Evolutionary conservation across 768 basidiomycete genomes (phyloP).

Genomic region (Tylopilus felleus): DNA sequence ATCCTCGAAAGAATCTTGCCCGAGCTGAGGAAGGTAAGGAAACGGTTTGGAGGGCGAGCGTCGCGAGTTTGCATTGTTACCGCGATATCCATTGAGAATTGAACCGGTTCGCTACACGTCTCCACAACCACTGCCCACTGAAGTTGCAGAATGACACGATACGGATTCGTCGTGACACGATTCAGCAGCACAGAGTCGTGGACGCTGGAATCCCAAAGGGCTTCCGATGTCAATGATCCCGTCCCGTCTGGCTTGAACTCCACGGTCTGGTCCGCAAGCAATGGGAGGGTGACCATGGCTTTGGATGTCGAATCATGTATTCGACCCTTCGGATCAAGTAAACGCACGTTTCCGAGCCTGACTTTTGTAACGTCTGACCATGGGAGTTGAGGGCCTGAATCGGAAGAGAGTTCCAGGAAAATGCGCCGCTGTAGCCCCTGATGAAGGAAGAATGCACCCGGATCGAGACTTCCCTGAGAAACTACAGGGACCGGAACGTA

Average conservation of each 20-base stretch:
- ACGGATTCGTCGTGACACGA: constrained; percentile 71
- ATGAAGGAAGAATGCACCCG: constrained; percentile 83
- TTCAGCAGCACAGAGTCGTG: constrained; percentile 87
- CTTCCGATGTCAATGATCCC: constrained; percentile 61
- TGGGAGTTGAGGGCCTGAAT: constrained; percentile 85
- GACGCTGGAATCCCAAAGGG: constrained; percentile 90
- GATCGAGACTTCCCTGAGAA: constrained; percentile 69
- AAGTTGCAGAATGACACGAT: constrained; percentile 77
- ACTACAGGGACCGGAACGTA: constrained; percentile 84
- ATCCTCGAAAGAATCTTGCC: constrained; percentile 75
- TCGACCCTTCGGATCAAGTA: constrained; percentile 81
- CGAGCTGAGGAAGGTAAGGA: constrained; percentile 73
- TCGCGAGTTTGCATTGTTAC: constrained; percentile 82
- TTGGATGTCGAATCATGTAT: constrained; percentile 76
- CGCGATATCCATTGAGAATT: constrained; percentile 85
- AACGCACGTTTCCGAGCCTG: constrained; percentile 76
- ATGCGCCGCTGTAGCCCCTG: constrained; percentile 92
- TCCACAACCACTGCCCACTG: constrained; percentile 80
- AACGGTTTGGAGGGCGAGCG: constrained; percentile 74
- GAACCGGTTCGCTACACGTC: constrained; percentile 78
- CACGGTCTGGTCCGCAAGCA: constrained; percentile 67
- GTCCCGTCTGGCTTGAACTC: constrained; percentile 86
- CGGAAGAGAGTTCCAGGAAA: constrained; percentile 71
- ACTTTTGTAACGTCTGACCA: constrained; percentile 80
- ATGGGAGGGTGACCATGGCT: constrained; percentile 64